Evolutionary conservation across 371 early-diverging fungal genomes (phyloP).

Genomic region (Conidiobolus coronatus): DNA sequence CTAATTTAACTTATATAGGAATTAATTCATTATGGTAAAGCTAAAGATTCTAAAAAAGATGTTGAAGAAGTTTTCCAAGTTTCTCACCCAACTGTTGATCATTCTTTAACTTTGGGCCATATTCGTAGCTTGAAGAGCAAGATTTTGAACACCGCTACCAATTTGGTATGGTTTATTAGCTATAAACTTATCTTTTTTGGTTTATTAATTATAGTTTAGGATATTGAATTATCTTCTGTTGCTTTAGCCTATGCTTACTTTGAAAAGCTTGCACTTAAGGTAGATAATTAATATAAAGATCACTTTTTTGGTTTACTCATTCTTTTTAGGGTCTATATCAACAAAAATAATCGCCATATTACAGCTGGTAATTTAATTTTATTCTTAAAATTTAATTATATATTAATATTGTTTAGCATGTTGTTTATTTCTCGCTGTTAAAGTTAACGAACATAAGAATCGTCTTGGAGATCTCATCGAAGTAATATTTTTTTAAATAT

Average conservation of each 20-base stretch:
- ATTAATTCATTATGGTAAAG: not conserved
- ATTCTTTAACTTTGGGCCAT: constrained; percentile 47
- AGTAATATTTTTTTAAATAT: not conserved
- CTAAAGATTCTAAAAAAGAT: constrained; percentile 23
- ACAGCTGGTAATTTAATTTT: constrained; percentile 45
- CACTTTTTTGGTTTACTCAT: too few relatives aligned
- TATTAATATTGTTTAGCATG: constrained; percentile 21
- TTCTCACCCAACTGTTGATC: constrained; percentile 44
- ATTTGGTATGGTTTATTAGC: not conserved
- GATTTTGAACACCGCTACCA: constrained; percentile 22
- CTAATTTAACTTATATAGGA: not conserved
- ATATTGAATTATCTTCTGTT: constrained; percentile 72
- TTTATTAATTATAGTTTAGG: not conserved
- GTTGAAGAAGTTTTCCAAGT: constrained; percentile 58
- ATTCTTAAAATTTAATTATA: constrained; percentile 4
- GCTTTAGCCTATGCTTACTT: constrained; percentile 77
- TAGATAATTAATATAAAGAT: constrained; percentile 9
- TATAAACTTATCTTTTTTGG: too few relatives aligned
- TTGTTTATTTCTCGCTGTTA: constrained; percentile 53
- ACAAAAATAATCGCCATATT: constrained; percentile 50
- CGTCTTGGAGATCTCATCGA: not conserved
- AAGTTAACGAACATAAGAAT: constrained; percentile 74
- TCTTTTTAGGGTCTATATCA: constrained; percentile 38
- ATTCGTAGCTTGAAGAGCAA: constrained; percentile 47
- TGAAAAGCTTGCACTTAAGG: constrained; percentile 70